phyloP scores from a whole-genome alignment of 2,329 filamentous ascomycete genomes.

The Sporothrix pseudoabietina region DNA sequence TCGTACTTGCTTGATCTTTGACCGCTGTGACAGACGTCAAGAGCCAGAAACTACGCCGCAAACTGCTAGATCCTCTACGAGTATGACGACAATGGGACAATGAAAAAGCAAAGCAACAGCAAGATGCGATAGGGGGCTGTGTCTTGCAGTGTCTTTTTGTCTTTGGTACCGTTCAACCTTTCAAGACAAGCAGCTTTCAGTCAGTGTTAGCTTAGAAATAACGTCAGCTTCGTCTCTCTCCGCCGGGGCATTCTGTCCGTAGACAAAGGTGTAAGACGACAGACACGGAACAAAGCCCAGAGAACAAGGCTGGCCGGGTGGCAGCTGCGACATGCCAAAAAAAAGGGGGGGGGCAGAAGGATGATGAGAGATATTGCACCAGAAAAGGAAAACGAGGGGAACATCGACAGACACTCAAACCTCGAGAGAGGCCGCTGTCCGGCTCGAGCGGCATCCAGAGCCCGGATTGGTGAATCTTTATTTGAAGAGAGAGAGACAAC shows the following conservation, averaged over 20 bases:
- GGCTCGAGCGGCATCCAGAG: conserved; percentile 16
- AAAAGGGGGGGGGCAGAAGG: neutral
- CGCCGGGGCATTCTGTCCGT: neutral
- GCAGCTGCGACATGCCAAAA: neutral
- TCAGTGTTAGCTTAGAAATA: neutral
- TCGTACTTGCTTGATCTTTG: neutral
- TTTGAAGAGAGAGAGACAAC: neutral
- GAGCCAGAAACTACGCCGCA: neutral
- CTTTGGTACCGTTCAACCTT: no score
- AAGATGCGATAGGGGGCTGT: neutral
- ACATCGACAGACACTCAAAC: neutral
- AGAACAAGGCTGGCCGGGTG: neutral
- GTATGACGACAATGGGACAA: neutral
- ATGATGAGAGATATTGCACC: neutral
- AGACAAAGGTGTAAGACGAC: neutral
- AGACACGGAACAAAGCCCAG: no score
- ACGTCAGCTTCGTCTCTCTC: neutral
- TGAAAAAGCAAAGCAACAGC: neutral
- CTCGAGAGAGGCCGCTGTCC: neutral
- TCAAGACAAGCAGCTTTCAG: neutral
- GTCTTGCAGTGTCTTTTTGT: neutral
- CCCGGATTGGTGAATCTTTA: neutral
- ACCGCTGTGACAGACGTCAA: neutral
- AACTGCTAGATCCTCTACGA: neutral
- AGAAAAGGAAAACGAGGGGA: neutral